Conservation (phyloP, 192 early-diverging fungal species). For the Backusella psychrophila region DNA sequence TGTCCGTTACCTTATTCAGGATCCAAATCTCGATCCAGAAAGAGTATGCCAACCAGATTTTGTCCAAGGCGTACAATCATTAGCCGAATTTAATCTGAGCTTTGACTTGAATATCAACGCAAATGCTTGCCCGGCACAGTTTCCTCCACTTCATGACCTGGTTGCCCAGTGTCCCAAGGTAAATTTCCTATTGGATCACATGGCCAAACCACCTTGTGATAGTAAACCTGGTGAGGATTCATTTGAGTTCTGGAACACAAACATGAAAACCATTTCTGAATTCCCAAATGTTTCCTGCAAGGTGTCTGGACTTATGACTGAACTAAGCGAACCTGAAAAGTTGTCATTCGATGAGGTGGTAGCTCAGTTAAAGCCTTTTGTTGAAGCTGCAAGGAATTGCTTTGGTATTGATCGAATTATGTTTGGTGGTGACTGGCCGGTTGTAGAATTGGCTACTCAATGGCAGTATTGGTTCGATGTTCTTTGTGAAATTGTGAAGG, state of each 20-base stretch:
- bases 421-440: constrained; percentile 37
- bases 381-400: constrained; percentile 13
- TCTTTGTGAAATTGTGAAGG: constrained; percentile 12
- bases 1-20: constrained; percentile 28
- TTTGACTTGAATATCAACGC: constrained; percentile 33
- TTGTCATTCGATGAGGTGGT: background rate
- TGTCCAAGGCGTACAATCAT: constrained; percentile 17
- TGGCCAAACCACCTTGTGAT: constrained; percentile 33
- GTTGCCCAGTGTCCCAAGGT: constrained; percentile 22
- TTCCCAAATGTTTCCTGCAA: constrained; percentile 33
- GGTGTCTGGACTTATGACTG: constrained; percentile 27
- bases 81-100: constrained; percentile 18
- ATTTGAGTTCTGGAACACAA: constrained; percentile 25
- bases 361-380: constrained; percentile 22
- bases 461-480: constrained; percentile 28
- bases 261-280: constrained; percentile 15
- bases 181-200: constrained; percentile 34
- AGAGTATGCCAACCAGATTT: constrained; percentile 10
- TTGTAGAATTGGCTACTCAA: constrained; percentile 15
- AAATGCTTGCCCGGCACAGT: constrained; percentile 23
- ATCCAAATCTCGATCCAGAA: constrained; percentile 18
- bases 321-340: background rate
- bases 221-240: constrained; percentile 10
- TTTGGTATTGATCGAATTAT: constrained; percentile 35
- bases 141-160: constrained; percentile 26